Base-by-base conservation (phyloP, 257 asterid species). In the Knoxia roxburghii region DNA sequence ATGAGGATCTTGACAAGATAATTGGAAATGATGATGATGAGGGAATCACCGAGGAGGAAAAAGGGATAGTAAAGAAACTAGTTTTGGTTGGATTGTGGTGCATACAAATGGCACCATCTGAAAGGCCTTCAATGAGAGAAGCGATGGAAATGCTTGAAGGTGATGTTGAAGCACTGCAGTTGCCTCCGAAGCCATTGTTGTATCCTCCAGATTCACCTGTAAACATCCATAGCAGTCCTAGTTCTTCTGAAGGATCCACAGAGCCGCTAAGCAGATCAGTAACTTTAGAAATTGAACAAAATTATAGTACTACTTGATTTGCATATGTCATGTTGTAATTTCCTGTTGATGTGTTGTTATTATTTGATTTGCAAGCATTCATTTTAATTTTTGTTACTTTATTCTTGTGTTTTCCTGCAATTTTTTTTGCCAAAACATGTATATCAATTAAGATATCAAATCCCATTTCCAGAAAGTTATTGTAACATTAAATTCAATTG, bases 11-110 rank as follows among this genome's bases (percentile, higher is more conserved):
- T 11, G 63, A 68, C 45, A 9, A 4, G 4, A 65, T 72, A 4
- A 30, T 70, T 9, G 55, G 12, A 56, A 65, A 49, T 0, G 29
- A 48, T 1, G 33, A 2, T 11, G 10, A 4, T 41, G 61, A 20
- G 68, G 73, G 1, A 12, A 4, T 18, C 23, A 68, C 65, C 2
- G 74, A 72, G 0, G 72, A 56, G 3, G 72, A 66, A 27, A 52
- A 54, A 1, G n/a, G 23, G 29, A 43, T 66, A 12, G 55, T 49
- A 39, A 72, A 15, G 17, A 72, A 76, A 35, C 17, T 76, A 3
- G 43, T 69, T 26, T 2, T 71, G 55, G 68, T 71, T 32, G 74
- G 69, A 29, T 46, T 71, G 37, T 67, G 77, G 76, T 76, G 80
- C 61, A 40, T 76, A 30, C 76, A 71, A n/a, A 61, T 68, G 80